Base-by-base conservation (phyloP, 2,329 filamentous ascomycete species). In the Trichoderma afroharzianum region DNA sequence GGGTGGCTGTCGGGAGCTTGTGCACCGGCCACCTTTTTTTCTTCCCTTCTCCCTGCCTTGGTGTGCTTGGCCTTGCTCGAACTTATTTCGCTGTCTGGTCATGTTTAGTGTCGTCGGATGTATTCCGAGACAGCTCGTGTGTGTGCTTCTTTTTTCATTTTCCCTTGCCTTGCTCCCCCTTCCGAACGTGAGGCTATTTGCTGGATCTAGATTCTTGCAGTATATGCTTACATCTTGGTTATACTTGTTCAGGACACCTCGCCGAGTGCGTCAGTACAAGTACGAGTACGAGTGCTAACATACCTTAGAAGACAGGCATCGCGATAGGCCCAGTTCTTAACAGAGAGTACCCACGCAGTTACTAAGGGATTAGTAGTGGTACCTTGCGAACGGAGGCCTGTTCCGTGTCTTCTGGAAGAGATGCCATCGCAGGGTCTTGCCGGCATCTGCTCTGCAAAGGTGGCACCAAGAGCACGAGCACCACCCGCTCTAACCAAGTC, bases 1-100 rank as follows among this genome's bases (percentile, higher is more conserved):
- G 66, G 66, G 66, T 59, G 28, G 63, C 39, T 68, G 55, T 61
- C 66, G 55, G 66, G 66, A 68, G 66, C 66, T 68, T 50, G 66
- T 68, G 55, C 55, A 47, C 26, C 53, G 12, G 53, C 53, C 33
- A 36, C 64, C 53, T 63, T 11, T 39, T 21, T 21, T 39, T 21
- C 4, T n/a, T n/a, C 18, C 21, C 21, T 33, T 61, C 24, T 18
- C 36, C 66, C 39, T 61, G 55, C 36, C 55, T 66, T 32, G 59
- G 24, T 59, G 32, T 7, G 11, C 39, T 59, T 59, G 28, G 18
- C 57, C 57, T 24, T 47, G 30, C 21, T 33, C 32, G 43, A 32
- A 32, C 39, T 55, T 55, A 21, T 71, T 28, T 47, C 28, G 39
- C 39, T 47, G 36, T 64, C 28, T n/a, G 39, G 39, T 43, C 43